A percentile compares a stretch with the other conserved stretches of the same genome.
Evolutionary conservation across 352 stramenopile species (phyloP).

Genomic region (Globisporangium apiculatum): DNA sequence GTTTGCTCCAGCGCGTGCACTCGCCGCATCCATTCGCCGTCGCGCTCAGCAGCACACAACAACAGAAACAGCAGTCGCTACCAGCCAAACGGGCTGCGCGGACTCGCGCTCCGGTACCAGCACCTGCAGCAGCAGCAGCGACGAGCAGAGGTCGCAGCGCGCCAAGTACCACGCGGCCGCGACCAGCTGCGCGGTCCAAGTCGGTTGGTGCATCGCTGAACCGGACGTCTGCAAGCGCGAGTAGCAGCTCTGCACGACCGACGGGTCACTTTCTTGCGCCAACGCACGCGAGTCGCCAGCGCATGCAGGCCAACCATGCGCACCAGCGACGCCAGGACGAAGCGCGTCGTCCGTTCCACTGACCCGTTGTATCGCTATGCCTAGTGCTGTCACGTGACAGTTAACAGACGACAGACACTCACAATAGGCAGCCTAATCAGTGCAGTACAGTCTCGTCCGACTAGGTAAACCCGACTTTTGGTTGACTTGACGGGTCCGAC

Average conservation of each 20-base stretch:
- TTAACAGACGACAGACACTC: too few relatives aligned
- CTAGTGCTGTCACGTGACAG: too few relatives aligned
- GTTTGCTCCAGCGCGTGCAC: slow-evolving; percentile 25
- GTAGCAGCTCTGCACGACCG: not conserved
- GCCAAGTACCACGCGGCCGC: not conserved
- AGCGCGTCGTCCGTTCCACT: too few relatives aligned
- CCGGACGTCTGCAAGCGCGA: not conserved
- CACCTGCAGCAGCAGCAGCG: not conserved
- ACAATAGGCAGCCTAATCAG: too few relatives aligned
- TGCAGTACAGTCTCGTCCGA: too few relatives aligned
- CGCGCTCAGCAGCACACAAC: not conserved
- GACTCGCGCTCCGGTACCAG: not conserved
- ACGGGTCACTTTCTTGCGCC: not conserved
- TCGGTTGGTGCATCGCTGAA: not conserved
- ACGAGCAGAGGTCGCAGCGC: not conserved
- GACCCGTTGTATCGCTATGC: too few relatives aligned
- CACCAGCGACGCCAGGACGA: not conserved
- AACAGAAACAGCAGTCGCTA: too few relatives aligned
- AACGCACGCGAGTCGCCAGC: not conserved
- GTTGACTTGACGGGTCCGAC: too few relatives aligned
- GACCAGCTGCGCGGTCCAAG: not conserved
- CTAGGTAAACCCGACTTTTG: too few relatives aligned
- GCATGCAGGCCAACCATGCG: not conserved
- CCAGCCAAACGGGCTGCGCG: too few relatives aligned
- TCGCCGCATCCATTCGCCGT: slow-evolving; percentile 17